These are phyloP conservation scores for Paragyromitra xinjiangensis DNA, from an alignment of 495 filamentous ascomycete species.

Conservation along the genomic window DNA sequence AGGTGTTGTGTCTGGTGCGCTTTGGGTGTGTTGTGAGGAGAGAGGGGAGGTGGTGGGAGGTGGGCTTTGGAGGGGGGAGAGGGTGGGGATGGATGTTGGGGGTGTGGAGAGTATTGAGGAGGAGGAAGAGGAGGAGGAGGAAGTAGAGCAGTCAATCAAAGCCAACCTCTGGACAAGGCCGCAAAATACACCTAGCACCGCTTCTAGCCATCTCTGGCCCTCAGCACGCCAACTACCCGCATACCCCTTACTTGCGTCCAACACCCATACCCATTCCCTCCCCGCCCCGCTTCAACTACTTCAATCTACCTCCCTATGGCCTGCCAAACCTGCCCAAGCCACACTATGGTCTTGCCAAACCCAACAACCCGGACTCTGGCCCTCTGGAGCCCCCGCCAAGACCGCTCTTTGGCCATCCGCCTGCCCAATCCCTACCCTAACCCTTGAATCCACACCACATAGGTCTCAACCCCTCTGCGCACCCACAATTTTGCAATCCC, in stretches of 20 bases:
- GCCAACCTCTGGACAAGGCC: constrained; percentile 32
- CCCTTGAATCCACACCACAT: not conserved
- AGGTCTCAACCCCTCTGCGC: not conserved
- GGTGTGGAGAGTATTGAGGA: not conserved
- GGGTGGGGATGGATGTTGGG: not conserved
- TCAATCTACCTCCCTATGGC: constrained; percentile 23
- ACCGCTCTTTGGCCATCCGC: constrained; percentile 23
- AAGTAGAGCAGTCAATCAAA: not conserved
- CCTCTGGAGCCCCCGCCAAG: not conserved
- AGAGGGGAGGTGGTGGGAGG: not conserved
- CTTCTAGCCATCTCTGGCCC: constrained; percentile 35
- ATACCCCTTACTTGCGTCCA: not conserved
- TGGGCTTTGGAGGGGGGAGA: constrained; percentile 13
- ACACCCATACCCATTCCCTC: not conserved
- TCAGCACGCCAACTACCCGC: not conserved
- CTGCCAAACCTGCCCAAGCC: not conserved
- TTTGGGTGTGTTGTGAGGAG: constrained; percentile 6
- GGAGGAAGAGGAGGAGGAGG: not conserved
- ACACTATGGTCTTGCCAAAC: constrained; percentile 24
- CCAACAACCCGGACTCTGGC: constrained; percentile 25
- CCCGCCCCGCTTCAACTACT: not conserved
- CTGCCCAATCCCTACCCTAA: not conserved
- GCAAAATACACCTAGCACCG: not conserved
- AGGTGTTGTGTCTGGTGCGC: not conserved
- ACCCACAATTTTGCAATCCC: not conserved